phyloP scores from a whole-genome alignment of 2,329 filamentous ascomycete genomes.

The Ophioceras dolichostomum region DNA sequence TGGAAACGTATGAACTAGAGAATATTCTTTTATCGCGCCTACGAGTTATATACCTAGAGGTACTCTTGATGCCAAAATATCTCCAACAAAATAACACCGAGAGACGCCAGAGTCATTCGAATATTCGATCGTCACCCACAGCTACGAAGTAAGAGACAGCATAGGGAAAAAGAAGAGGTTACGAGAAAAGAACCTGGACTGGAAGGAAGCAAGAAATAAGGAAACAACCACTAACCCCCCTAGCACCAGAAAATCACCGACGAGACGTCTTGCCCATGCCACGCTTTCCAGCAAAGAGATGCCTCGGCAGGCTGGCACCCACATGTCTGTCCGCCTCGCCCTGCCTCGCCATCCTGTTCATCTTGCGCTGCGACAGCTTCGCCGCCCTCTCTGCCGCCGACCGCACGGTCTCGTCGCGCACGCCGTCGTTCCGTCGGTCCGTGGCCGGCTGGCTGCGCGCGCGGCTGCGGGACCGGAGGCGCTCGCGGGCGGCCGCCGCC shows the following conservation, averaged over 20 bases:
- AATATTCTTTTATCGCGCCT: no score
- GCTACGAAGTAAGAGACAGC: no score
- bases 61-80: no score
- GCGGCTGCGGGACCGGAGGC: slow-evolving; percentile 62
- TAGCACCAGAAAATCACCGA: no score
- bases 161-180: no score
- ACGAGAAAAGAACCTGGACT: no score
- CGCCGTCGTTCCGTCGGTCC: slow-evolving; percentile 67
- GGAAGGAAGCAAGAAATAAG: background rate
- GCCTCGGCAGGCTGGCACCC: slow-evolving; percentile 70
- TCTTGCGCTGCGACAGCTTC: slow-evolving; percentile 93
- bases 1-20: no score
- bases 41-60: no score
- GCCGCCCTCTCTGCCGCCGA: slow-evolving; percentile 74
- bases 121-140: no score
- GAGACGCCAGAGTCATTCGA: no score
- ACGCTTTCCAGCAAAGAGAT: slow-evolving; percentile 86
- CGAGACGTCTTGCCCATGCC: slow-evolving; percentile 80
- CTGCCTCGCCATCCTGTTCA: slow-evolving; percentile 95
- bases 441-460: slow-evolving; percentile 46
- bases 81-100: no score
- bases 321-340: slow-evolving; percentile 93
- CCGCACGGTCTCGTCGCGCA: slow-evolving; percentile 53
- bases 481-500: slow-evolving; percentile 29
- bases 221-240: background rate